A percentile compares a stretch with the other conserved stretches of the same genome.
Evolutionary conservation across 2,329 filamentous ascomycete species (phyloP).

Genomic region (Hypoxylon rubiginosum): DNA sequence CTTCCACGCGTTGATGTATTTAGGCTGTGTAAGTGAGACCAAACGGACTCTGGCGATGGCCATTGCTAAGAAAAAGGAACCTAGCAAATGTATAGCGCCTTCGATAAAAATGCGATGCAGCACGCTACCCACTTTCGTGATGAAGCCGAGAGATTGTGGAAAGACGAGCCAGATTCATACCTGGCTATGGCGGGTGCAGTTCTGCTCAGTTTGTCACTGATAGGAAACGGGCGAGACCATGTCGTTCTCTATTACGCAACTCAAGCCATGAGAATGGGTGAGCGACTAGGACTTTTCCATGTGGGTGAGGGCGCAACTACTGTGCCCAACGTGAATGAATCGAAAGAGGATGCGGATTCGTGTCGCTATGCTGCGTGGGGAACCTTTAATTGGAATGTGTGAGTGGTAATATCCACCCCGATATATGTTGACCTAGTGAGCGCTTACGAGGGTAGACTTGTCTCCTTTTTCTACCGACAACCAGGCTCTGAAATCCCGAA

Average conservation of each 20-base stretch:
- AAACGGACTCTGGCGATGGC: no score
- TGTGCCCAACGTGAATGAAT: slow-evolving; percentile 20
- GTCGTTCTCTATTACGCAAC: slow-evolving; percentile 50
- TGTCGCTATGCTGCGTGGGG: slow-evolving; percentile 52
- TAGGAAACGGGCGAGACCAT: slow-evolving; percentile 55
- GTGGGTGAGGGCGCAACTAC: slow-evolving; percentile 14
- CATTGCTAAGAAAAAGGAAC: slow-evolving; percentile 4
- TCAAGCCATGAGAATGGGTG: slow-evolving; percentile 50
- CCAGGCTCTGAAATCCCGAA: slow-evolving; percentile 47
- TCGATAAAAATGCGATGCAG: slow-evolving; percentile 44
- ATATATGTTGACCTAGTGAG: not conserved
- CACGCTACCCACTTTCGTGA: slow-evolving; percentile 43
- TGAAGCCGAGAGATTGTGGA: slow-evolving; percentile 49
- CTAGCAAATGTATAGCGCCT: slow-evolving; percentile 55
- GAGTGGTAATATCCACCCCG: slow-evolving; percentile 36
- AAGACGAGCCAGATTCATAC: slow-evolving; percentile 42
- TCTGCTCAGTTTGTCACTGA: slow-evolving; percentile 53
- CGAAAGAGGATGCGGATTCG: slow-evolving; percentile 34
- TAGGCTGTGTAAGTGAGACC: slow-evolving; percentile 52
- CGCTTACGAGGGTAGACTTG: slow-evolving; percentile 43
- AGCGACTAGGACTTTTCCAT: slow-evolving; percentile 51
- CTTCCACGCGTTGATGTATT: slow-evolving; percentile 54
- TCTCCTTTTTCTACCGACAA: slow-evolving; percentile 53
- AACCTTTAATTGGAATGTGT: slow-evolving; percentile 57
- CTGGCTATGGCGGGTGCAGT: slow-evolving; percentile 51